Percentiles rank a stretch among this genome's conserved stretches.
These are phyloP conservation scores for Trichoderma sp. DNA, from an alignment of 2,329 filamentous ascomycete genomes.

Conservation along the genomic window DNA sequence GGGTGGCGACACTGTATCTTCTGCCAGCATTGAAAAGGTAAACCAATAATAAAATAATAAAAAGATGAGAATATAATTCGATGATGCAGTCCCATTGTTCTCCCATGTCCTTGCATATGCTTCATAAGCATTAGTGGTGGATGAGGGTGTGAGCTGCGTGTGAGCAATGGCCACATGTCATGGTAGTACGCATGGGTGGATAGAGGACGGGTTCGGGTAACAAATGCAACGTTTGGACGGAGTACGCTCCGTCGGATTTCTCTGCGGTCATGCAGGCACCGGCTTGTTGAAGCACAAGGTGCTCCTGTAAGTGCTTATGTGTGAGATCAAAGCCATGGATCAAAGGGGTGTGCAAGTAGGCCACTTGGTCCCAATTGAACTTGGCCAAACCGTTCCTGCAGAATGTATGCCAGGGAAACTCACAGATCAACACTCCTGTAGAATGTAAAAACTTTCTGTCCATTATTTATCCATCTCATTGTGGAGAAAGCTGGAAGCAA, in stretches of 20 bases:
- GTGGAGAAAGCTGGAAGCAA: neutral
- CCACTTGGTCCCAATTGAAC: constrained; percentile 8
- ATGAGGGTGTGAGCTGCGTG: neutral
- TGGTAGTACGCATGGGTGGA: neutral
- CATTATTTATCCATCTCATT: neutral
- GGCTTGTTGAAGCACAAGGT: neutral
- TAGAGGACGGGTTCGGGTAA: neutral
- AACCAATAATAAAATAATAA: neutral
- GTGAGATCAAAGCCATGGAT: neutral
- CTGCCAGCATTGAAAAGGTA: constrained; percentile 21
- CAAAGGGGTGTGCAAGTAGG: neutral
- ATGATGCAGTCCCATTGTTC: neutral
- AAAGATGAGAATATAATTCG: neutral
- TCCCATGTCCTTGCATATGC: neutral
- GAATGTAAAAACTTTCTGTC: neutral
- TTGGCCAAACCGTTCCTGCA: neutral
- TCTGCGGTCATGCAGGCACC: neutral
- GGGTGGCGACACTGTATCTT: constrained; percentile 28
- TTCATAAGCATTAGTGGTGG: neutral
- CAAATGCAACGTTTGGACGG: neutral
- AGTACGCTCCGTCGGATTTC: neutral
- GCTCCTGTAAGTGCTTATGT: neutral
- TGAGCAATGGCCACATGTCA: neutral
- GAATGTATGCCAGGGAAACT: neutral
- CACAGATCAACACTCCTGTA: neutral